Percentiles rank a stretch among this genome's conserved stretches.
phyloP scores from a whole-genome alignment of 345 rosid genomes.

The Euphorbia pulcherrima region DNA sequence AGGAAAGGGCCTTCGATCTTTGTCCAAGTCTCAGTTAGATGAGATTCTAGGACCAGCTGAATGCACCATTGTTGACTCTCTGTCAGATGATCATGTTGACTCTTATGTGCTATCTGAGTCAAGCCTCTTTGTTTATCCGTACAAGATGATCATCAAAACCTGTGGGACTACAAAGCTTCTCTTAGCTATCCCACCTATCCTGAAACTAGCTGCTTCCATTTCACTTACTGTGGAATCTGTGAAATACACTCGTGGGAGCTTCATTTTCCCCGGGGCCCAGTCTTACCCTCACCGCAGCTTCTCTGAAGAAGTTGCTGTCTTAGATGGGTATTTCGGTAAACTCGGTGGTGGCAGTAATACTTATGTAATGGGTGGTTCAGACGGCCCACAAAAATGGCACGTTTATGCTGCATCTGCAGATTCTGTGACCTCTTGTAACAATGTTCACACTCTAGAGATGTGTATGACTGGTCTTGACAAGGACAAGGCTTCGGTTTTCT shows the following conservation, averaged over 20 bases:
- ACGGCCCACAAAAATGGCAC: slow-evolving; percentile 28
- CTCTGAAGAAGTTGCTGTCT: slow-evolving; percentile 28
- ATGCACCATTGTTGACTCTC: slow-evolving; percentile 28
- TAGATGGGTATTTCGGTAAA: slow-evolving; percentile 20
- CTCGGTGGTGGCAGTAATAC: slow-evolving; percentile 19
- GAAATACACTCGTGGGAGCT: slow-evolving; percentile 32
- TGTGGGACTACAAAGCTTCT: slow-evolving; percentile 31
- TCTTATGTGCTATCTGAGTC: slow-evolving; percentile 33
- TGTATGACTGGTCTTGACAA: slow-evolving; percentile 33
- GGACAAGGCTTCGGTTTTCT: slow-evolving; percentile 24
- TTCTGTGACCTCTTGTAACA: background rate
- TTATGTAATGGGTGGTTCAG: slow-evolving; percentile 15
- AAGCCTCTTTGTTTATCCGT: slow-evolving; percentile 29
- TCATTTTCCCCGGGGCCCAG: slow-evolving; percentile 31
- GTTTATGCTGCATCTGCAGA: slow-evolving; percentile 28
- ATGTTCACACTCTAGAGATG: slow-evolving; percentile 28
- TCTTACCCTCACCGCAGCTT: slow-evolving; percentile 28
- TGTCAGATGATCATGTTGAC: slow-evolving; percentile 24
- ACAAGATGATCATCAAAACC: slow-evolving; percentile 32
- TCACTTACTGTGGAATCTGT: slow-evolving; percentile 18
- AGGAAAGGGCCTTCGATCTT: slow-evolving; percentile 22
- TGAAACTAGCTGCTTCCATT: slow-evolving; percentile 18
- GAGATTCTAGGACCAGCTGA: slow-evolving; percentile 29
- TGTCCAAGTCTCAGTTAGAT: slow-evolving; percentile 25
- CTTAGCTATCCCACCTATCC: slow-evolving; percentile 21